A percentile compares a stretch with the other conserved stretches of the same genome.
phyloP scores from a whole-genome alignment of 2,329 filamentous ascomycete species.

The Capronia epimyces region DNA sequence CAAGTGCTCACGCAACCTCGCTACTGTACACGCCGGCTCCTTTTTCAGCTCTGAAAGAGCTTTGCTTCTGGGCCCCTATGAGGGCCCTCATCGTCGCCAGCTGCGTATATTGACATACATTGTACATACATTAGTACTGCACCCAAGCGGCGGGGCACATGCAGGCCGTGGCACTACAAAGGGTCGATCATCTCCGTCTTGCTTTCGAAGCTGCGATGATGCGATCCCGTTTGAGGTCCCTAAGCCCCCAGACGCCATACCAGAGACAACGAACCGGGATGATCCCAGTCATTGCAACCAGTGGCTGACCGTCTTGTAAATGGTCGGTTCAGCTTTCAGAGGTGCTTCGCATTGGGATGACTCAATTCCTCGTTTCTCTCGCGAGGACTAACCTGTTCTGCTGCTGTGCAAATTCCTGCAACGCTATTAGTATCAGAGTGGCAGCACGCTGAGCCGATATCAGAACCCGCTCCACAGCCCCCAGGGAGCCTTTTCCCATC shows the following conservation, averaged over 20 bases:
- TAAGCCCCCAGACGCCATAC: slow-evolving; percentile 6
- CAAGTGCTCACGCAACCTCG: slow-evolving; percentile 9
- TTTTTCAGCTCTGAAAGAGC: slow-evolving; percentile 14
- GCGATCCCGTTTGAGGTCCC: slow-evolving; percentile 4
- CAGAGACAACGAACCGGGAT: slow-evolving; percentile 11
- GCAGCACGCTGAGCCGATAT: slow-evolving; percentile 3
- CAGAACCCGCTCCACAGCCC: not conserved
- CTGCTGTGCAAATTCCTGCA: not conserved
- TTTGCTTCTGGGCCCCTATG: slow-evolving; percentile 2
- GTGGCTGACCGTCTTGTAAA: not conserved
- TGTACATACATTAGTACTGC: not conserved
- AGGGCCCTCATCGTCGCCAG: slow-evolving; percentile 1
- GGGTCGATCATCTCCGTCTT: slow-evolving; percentile 1
- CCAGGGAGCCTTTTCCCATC: slow-evolving; percentile 4
- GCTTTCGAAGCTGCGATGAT: not conserved
- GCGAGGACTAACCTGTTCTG: slow-evolving; percentile 7
- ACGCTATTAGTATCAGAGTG: no score
- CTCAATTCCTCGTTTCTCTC: not conserved
- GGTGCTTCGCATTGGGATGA: not conserved
- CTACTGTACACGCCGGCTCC: slow-evolving; percentile 2
- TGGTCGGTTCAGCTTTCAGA: not conserved
- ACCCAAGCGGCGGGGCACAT: slow-evolving; percentile 2
- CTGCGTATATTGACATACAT: slow-evolving; percentile 5
- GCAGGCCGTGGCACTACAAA: not conserved
- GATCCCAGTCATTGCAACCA: slow-evolving; percentile 3